These are phyloP conservation scores for Kwoniella sp. DNA, from an alignment of 768 basidiomycete species.

Conservation along the genomic window DNA sequence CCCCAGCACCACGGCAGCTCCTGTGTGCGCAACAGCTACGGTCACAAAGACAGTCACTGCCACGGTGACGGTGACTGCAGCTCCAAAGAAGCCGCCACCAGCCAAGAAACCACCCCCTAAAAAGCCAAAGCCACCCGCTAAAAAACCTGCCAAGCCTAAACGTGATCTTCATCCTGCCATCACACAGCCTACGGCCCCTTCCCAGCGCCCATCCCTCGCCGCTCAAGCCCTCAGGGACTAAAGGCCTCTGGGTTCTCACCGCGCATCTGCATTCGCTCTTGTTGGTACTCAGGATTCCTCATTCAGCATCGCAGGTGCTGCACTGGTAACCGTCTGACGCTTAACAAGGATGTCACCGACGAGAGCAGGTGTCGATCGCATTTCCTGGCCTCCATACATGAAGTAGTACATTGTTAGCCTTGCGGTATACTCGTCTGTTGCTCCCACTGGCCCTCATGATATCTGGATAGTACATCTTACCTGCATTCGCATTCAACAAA, in stretches of 20 bases:
- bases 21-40: conserved; percentile 8
- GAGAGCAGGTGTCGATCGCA: no score
- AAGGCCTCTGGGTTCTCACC: no score
- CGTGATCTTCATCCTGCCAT: neutral
- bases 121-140: conserved; percentile 10
- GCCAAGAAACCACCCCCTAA: neutral
- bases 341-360: no score
- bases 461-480: neutral
- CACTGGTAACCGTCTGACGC: no score
- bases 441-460: no score
- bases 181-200: conserved; percentile 1
- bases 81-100: conserved; percentile 15
- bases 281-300: no score
- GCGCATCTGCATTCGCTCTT: no score
- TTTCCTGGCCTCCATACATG: no score
- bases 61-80: conserved; percentile 15
- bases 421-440: neutral
- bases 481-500: neutral
- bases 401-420: conserved; percentile 6
- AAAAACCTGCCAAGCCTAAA: neutral
- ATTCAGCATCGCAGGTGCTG: no score
- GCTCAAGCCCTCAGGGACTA: no score
- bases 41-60: conserved; percentile 11
- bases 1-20: conserved; percentile 4
- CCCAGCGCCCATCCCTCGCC: conserved; percentile 11